A percentile compares a stretch with the other conserved stretches of the same genome.
Conservation (phyloP, 2,329 filamentous ascomycete species). For the Pseudogymnoascus sp. region DNA sequence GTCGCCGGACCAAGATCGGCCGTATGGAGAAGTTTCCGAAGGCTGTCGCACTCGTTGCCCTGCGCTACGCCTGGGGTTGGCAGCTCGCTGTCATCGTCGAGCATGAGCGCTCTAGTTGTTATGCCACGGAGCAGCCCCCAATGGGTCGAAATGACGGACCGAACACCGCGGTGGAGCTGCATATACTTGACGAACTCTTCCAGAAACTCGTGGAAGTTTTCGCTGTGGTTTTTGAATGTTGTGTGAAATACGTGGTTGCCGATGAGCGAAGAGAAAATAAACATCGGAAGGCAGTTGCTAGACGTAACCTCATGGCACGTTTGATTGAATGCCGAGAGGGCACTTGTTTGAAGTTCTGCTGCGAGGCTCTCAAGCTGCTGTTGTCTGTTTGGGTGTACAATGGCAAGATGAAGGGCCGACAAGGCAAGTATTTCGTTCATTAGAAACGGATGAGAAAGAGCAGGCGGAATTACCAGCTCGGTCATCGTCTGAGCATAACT, state of each 20-base stretch:
- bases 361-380: slow-evolving; percentile 24
- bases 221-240: slow-evolving; percentile 25
- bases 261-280: slow-evolving; percentile 26
- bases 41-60: slow-evolving; percentile 10
- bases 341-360: slow-evolving; percentile 26
- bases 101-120: slow-evolving; percentile 20
- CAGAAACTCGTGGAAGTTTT: slow-evolving; percentile 25
- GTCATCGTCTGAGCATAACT: background rate
- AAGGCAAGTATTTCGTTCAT: slow-evolving; percentile 31
- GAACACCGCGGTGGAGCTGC: slow-evolving; percentile 26
- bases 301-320: slow-evolving; percentile 16
- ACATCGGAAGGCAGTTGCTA: slow-evolving; percentile 25
- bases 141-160: slow-evolving; percentile 17
- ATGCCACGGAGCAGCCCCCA: slow-evolving; percentile 19
- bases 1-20: slow-evolving; percentile 6
- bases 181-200: slow-evolving; percentile 25
- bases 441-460: slow-evolving; percentile 26
- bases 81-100: slow-evolving; percentile 7
- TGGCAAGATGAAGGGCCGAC: slow-evolving; percentile 30
- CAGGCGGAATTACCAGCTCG: slow-evolving; percentile 16
- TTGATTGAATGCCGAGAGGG: slow-evolving; percentile 26
- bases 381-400: slow-evolving; percentile 19
- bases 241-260: slow-evolving; percentile 33
- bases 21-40: slow-evolving; percentile 10
- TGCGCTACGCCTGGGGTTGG: background rate